Percentiles rank a stretch among this genome's conserved stretches.
These are phyloP conservation scores for Boletellus sp. DNA, from an alignment of 768 basidiomycete species.

Conservation along the genomic window DNA sequence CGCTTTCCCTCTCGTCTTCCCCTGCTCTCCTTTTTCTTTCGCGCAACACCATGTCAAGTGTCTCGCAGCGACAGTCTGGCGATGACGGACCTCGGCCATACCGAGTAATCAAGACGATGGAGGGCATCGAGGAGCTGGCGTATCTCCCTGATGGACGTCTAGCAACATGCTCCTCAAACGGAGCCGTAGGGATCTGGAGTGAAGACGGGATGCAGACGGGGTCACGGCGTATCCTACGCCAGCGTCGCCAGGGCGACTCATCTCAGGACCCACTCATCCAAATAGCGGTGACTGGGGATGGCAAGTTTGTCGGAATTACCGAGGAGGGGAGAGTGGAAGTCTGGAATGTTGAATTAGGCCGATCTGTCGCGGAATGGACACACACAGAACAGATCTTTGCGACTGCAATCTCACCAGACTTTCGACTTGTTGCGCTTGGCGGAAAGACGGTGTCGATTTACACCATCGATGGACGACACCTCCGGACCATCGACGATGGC, in stretches of 20 bases:
- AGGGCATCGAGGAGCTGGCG: too few relatives aligned
- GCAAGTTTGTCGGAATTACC: neutral
- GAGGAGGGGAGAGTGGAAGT: neutral
- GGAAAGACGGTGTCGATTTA: too few relatives aligned
- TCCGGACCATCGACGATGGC: neutral
- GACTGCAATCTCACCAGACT: conserved; percentile 1
- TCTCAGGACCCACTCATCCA: neutral
- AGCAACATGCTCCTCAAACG: neutral
- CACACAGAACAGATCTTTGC: neutral
- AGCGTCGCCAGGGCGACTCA: too few relatives aligned
- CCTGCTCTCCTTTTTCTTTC: too few relatives aligned
- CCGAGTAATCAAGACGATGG: too few relatives aligned
- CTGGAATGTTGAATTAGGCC: too few relatives aligned
- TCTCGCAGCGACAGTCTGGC: neutral
- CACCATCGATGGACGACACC: neutral
- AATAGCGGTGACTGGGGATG: neutral
- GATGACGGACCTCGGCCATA: neutral
- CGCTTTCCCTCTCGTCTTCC: too few relatives aligned
- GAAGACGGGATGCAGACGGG: too few relatives aligned
- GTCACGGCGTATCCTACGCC: neutral
- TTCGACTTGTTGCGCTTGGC: neutral
- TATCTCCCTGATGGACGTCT: neutral
- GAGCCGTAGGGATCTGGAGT: neutral
- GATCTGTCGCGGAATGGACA: neutral
- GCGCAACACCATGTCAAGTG: neutral